Base-by-base conservation (phyloP, 352 stramenopile species). In the Aphanomyces invadans region DNA sequence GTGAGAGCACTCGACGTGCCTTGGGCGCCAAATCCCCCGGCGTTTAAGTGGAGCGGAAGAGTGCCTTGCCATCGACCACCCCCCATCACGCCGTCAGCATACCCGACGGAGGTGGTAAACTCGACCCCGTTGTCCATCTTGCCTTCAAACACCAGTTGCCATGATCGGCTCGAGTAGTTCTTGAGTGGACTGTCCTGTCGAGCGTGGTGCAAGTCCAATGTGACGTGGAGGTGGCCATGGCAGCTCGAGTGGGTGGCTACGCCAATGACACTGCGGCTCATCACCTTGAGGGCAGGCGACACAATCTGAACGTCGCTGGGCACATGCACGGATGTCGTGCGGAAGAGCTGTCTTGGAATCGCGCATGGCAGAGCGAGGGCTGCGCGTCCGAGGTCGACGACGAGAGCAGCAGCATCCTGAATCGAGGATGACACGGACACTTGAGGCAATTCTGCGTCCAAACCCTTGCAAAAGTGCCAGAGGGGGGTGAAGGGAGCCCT, bases 181-280 rank as follows among this genome's bases (percentile, higher is more conserved):
- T 0, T 19, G 12, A 26, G 4, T 21, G 29, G 28, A 28, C 32
- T 29, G 29, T 4, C 46, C 17, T 11, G 7, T 42, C 45, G 29
- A 32, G 29, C 45, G 29, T 57, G 17, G 12, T 32, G 5, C 49
- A 57, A 57, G 17, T 56, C 9, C 42, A 56, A 17, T 15, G 33
- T 15, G 2, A 67, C 46, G 9, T 67, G 60, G 11, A 60, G 32
- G 28, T 39, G 21, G 42, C 31, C 59, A 10, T 49, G 31, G 26
- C 33, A 65, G 49, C 25, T 44, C 9, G 48, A n/a, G 31, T 36
- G 21, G 4, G 19, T 57, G 4, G 10, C 38, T 10, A 67, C 21
- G 19, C 60, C 60, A 4, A 67, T 23, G 7, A 67, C 60, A 10
- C 38, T 39, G 19, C 60, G 60, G 21, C 38, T 57, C 15, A 67